Conservation (phyloP, 176 grass and related monocot species). For the Elaeis guineensis region DNA sequence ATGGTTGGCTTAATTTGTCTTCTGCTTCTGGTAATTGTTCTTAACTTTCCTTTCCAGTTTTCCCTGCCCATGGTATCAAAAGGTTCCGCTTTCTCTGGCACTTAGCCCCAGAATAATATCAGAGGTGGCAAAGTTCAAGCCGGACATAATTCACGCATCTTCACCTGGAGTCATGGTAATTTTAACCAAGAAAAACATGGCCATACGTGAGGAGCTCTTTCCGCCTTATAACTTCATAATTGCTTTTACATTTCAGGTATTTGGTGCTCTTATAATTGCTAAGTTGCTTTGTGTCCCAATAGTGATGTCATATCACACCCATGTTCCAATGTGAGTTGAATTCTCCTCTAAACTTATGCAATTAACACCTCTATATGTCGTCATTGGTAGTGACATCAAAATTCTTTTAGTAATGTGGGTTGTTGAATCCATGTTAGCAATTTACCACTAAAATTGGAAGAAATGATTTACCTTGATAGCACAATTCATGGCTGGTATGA, state of each 20-base stretch:
- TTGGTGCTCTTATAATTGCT: constrained; percentile 74
- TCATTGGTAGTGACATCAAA: too few relatives aligned
- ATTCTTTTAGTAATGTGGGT: too few relatives aligned
- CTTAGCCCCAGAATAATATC: constrained; percentile 93
- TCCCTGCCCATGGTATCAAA: constrained; percentile 87
- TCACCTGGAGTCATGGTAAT: constrained; percentile 96
- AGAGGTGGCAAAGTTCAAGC: constrained; percentile 78
- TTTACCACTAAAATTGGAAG: too few relatives aligned
- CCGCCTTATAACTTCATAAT: too few relatives aligned
- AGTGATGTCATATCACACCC: constrained; percentile 98
- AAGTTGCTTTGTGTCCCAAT: constrained; percentile 88
- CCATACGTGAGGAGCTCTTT: too few relatives aligned
- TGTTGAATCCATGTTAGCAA: too few relatives aligned
- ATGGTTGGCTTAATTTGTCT: constrained; percentile 3
- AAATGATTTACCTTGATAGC: too few relatives aligned
- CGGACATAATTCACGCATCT: constrained; percentile 88
- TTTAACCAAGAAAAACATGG: neutral
- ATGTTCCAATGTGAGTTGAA: constrained; percentile 73
- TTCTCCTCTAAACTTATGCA: too few relatives aligned
- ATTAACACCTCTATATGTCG: too few relatives aligned
- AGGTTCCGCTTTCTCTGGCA: constrained; percentile 81
- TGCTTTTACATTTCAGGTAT: constrained; percentile 45
- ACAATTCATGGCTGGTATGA: too few relatives aligned
- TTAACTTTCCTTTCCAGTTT: constrained; percentile 47
- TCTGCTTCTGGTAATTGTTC: constrained; percentile 11